Conservation (phyloP, 345 rosid genomes). For the Bretschneidera sinensis region DNA sequence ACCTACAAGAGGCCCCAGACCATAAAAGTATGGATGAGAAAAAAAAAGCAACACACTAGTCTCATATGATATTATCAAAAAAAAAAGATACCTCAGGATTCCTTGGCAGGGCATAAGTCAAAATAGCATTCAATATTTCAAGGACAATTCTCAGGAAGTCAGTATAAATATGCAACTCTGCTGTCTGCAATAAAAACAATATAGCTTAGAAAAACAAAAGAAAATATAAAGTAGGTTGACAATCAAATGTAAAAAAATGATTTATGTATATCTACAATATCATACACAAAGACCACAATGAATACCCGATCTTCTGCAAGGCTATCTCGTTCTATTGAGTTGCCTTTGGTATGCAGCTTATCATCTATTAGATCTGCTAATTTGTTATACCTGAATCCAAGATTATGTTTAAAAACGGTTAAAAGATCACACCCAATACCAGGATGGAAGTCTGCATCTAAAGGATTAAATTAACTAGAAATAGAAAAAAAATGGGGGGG, state of each 20-base stretch:
- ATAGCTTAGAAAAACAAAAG: not conserved
- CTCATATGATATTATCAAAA: not conserved
- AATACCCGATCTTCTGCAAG: slow-evolving; percentile 75
- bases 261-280: slow-evolving; percentile 18
- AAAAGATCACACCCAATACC: too few relatives aligned
- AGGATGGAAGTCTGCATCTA: too few relatives aligned
- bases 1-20: slow-evolving; percentile 41
- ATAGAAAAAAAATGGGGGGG: not conserved
- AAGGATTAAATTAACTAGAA: slow-evolving; percentile 7
- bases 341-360: slow-evolving; percentile 45
- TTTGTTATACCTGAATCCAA: slow-evolving; percentile 72
- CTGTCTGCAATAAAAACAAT: slow-evolving; percentile 46
- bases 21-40: not conserved
- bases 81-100: slow-evolving; percentile 78
- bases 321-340: slow-evolving; percentile 39
- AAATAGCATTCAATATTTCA: slow-evolving; percentile 87
- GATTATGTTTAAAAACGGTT: slow-evolving; percentile 12
- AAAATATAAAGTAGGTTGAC: too few relatives aligned
- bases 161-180: slow-evolving; percentile 89
- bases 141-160: slow-evolving; percentile 97
- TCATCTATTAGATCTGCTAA: slow-evolving; percentile 66
- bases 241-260: too few relatives aligned
- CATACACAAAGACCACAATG: slow-evolving; percentile 14
- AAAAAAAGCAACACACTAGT: not conserved
- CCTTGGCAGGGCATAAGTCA: slow-evolving; percentile 87